These are phyloP conservation scores for Podaxis mareebaensis DNA, from an alignment of 768 basidiomycete genomes.

Conservation along the genomic window DNA sequence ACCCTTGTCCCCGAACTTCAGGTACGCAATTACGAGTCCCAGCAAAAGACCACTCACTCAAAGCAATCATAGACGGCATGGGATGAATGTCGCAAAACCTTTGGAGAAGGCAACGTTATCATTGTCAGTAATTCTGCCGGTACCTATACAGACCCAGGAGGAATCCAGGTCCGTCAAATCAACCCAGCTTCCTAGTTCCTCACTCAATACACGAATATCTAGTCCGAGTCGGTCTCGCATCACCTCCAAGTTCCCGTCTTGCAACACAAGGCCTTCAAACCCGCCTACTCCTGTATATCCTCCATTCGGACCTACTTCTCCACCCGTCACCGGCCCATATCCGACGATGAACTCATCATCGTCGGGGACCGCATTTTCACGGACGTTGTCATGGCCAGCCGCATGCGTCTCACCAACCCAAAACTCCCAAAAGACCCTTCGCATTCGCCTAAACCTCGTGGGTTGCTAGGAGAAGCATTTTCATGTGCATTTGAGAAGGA, in stretches of 20 bases:
- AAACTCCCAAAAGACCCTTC: constrained; percentile 15
- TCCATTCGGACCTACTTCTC: constrained; percentile 77
- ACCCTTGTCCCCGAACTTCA: constrained; percentile 72
- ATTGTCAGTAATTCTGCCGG: constrained; percentile 97
- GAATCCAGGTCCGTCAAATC: constrained; percentile 65
- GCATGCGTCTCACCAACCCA: constrained; percentile 44
- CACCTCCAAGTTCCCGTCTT: constrained; percentile 83
- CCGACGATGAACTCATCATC: constrained; percentile 68
- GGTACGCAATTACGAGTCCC: constrained; percentile 38
- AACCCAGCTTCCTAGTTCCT: constrained; percentile 3
- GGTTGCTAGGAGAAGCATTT: constrained; percentile 17
- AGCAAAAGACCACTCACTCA: not conserved
- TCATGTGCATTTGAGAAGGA: constrained; percentile 28
- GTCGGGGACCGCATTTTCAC: constrained; percentile 95
- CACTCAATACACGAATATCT: not conserved
- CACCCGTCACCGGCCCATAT: constrained; percentile 53
- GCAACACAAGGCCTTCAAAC: constrained; percentile 75
- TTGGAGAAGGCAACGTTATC: constrained; percentile 78
- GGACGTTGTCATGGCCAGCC: constrained; percentile 83
- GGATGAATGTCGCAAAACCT: constrained; percentile 67
- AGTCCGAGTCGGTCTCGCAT: constrained; percentile 87
- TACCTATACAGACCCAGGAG: constrained; percentile 71
- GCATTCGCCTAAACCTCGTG: constrained; percentile 9
- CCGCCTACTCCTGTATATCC: constrained; percentile 72
- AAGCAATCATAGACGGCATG: constrained; percentile 61